phyloP scores from a whole-genome alignment of 345 rosid genomes.

The Hevea brasiliensis region DNA sequence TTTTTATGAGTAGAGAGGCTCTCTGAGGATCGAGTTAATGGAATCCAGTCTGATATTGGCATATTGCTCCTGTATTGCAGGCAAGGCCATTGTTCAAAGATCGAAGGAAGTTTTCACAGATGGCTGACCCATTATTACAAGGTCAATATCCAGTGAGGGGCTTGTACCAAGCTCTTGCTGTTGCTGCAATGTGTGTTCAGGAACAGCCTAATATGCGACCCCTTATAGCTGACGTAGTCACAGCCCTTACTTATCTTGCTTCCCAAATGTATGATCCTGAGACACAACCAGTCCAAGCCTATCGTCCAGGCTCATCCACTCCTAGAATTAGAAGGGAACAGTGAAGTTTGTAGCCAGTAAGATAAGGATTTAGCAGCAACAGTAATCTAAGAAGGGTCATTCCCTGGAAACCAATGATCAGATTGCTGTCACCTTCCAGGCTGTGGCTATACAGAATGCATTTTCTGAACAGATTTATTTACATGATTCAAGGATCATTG shows the following conservation, averaged over 20 bases:
- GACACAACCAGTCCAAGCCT: conserved; percentile 41
- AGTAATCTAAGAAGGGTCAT: neutral
- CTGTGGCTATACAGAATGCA: neutral
- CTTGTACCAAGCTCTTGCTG: conserved; percentile 88
- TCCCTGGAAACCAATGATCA: conserved; percentile 8
- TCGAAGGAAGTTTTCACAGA: conserved; percentile 68
- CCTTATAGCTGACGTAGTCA: conserved; percentile 81
- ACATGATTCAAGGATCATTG: conserved; percentile 8
- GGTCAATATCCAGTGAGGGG: conserved; percentile 82
- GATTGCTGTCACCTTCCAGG: neutral
- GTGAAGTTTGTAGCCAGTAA: conserved; percentile 12
- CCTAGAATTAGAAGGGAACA: conserved; percentile 49
- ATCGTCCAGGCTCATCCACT: conserved; percentile 38
- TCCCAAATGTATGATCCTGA: conserved; percentile 65
- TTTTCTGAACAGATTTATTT: neutral
- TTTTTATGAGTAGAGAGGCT: too few species aligned
- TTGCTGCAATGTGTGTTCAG: conserved; percentile 92
- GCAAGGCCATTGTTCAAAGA: conserved; percentile 82
- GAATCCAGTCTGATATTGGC: neutral
- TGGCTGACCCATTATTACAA: conserved; percentile 83
- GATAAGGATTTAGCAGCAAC: neutral
- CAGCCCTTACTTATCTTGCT: conserved; percentile 80
- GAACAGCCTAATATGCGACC: conserved; percentile 88
- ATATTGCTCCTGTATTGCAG: conserved; percentile 40
- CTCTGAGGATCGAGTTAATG: neutral